Base-by-base conservation (phyloP, 1,284 basidiomycete species). In the Abortiporus biennis region DNA sequence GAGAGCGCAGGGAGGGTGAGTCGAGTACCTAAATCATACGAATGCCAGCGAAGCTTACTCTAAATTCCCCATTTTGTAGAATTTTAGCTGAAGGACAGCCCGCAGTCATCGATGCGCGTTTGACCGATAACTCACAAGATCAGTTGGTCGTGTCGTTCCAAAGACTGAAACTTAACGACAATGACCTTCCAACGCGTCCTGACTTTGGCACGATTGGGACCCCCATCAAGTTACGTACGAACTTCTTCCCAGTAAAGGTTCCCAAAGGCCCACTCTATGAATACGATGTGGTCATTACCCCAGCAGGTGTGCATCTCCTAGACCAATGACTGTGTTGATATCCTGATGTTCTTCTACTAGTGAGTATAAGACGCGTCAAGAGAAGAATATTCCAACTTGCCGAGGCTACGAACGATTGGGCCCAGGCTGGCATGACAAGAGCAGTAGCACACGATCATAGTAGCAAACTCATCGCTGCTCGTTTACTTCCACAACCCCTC, bases 341-440 rank as follows among this genome's bases (percentile, higher is more conserved):
- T 21, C 13, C 11, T 33, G 30, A 36, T 23, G 15, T 3, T 20
- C 9, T 36, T 13, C 22, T 23, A 9, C 22, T 17, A 2, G 74
- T 67, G 4, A 70, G 69, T 12, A 59, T 66, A 38, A 72, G 69
- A 45, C 74, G 82, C 11, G 69, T 88, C 27, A 81, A 76, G 55
- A 68, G 73, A 35, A 71, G 85, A 2, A 80, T 89, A 22, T 84
- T 85, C 52, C 69, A 85, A 48, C 71, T 88, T 13, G 82, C 85
- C 1, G 85, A 86, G 52, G 56, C 68, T 40, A 72, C 74, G 2
- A 46, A 59, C 2, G 71, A 76, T 19, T 88, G 85, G 80, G 45
- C 54, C 3, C 58, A 62, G 13, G 67, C 67, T 31, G 74, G 76
- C 13, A 62, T 85, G 55, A 62, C 55, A 13, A 72, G 71, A 17